A percentile compares a stretch with the other conserved stretches of the same genome.
phyloP scores from a whole-genome alignment of 1,284 basidiomycete genomes.

The Cutaneotrichosporon cutaneum region DNA sequence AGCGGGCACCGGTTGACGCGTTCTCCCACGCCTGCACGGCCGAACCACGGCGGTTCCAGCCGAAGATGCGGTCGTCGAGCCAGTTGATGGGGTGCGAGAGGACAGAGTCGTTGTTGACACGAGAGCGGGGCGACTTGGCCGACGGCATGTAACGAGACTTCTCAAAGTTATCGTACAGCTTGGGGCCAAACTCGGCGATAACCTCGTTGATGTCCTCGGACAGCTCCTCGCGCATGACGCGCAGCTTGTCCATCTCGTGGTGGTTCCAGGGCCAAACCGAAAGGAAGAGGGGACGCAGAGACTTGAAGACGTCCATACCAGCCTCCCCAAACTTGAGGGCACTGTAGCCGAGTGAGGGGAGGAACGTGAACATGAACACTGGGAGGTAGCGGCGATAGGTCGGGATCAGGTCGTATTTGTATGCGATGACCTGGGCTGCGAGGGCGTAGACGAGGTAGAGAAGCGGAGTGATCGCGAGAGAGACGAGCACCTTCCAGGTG shows the following conservation, averaged over 20 bases:
- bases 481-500: slow-evolving; percentile 97
- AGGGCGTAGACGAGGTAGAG: slow-evolving; percentile 82
- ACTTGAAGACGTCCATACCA: slow-evolving; percentile 98
- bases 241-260: slow-evolving; percentile 74
- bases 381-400: slow-evolving; percentile 76
- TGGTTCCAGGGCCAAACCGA: slow-evolving; percentile 90
- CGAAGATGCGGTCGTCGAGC: slow-evolving; percentile 54
- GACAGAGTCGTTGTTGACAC: slow-evolving; percentile 41
- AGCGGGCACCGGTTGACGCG: slow-evolving; percentile 28
- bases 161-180: slow-evolving; percentile 84
- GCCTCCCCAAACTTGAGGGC: slow-evolving; percentile 98
- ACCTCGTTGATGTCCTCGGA: slow-evolving; percentile 83
- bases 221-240: slow-evolving; percentile 73
- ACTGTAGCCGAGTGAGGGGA: slow-evolving; percentile 90
- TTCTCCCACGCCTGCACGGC: slow-evolving; percentile 46
- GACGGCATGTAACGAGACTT: slow-evolving; percentile 81
- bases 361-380: slow-evolving; percentile 67
- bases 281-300: slow-evolving; percentile 85
- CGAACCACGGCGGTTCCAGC: slow-evolving; percentile 47
- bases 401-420: slow-evolving; percentile 62
- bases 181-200: slow-evolving; percentile 85
- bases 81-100: slow-evolving; percentile 53
- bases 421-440: slow-evolving; percentile 72
- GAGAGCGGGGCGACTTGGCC: slow-evolving; percentile 58
- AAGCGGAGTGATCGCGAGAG: slow-evolving; percentile 82